Base-by-base conservation (phyloP, 768 basidiomycete species). In the Termitomyces sp. region DNA sequence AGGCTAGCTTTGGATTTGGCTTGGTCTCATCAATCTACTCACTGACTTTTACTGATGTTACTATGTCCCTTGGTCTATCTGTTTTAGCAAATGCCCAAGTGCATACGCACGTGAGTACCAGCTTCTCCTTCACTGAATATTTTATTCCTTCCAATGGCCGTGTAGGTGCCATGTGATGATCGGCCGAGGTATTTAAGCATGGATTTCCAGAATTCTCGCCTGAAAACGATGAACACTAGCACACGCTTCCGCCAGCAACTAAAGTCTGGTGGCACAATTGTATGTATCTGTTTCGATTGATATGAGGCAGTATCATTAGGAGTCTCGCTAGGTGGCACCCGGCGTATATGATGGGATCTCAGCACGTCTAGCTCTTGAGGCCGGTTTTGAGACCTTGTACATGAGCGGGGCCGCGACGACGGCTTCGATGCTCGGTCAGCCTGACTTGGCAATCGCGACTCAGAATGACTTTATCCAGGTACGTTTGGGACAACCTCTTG, bases 401-500 rank as follows among this genome's bases (percentile, higher is more conserved):
- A 80, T 81, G 73, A 81, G 79, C 67, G 80, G 73, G 63, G 68
- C 66, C 24, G 76, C 79, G 4, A 83, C 82, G 0, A 82, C 81
- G 1, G 82, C 82, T 3, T 82, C 81, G 11, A 76, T 78, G 54
- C 76, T 82, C 30, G 82, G 81, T 33, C 77, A 79, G 66, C 81
- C 81, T 9, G 82, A 84, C 64, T 67, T 84, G 41, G 82, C 81
- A 5, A 81, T 83, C 57, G 80, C 81, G 16, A 82, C 81, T 18
- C 68, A 81, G 56, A 82, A 81, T 61, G 81, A 83, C 63, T 83
- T 84, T 63, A 74, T 79, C 34, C 76, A 76, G 71, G 78, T 76
- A 61, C 56, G 50, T 22, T 41, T 24, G n/a, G n/a, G 4, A 41
- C 18, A 11, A 27, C 24, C 30, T 7, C 5, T 0, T 20, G 13